phyloP scores from a whole-genome alignment of 345 rosid genomes.

The Eucalyptus cladocalyx region DNA sequence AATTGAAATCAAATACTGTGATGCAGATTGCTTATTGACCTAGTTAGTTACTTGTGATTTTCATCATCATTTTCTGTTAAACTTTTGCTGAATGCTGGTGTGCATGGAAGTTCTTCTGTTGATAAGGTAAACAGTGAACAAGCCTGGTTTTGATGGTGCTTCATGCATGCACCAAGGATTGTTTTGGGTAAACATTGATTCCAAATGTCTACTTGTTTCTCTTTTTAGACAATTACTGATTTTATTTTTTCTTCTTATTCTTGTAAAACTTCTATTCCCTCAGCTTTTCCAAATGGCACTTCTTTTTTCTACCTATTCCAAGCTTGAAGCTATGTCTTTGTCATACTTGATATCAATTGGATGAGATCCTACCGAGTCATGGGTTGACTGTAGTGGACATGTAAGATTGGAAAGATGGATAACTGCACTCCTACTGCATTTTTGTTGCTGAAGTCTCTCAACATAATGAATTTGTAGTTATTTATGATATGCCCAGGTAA shows the following conservation, averaged over 20 bases:
- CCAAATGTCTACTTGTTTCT: not conserved
- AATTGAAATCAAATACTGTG: not conserved
- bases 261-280: not conserved
- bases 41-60: not conserved
- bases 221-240: not conserved
- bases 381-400: not conserved
- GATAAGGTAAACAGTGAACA: not conserved
- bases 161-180: not conserved
- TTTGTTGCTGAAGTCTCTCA: not conserved
- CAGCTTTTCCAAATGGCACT: not conserved
- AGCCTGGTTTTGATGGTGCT: not conserved
- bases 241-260: not conserved
- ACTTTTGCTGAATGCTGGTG: not conserved
- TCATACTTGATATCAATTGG: not conserved
- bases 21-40: not conserved
- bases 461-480: not conserved
- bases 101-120: not conserved
- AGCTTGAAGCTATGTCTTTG: not conserved
- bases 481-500: not conserved
- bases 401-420: not conserved
- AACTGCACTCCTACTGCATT: not conserved
- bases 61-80: not conserved
- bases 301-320: not conserved
- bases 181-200: not conserved
- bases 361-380: not conserved